Base-by-base conservation (phyloP, 192 early-diverging fungal genomes). In the Bifiguratus adelaidae region DNA sequence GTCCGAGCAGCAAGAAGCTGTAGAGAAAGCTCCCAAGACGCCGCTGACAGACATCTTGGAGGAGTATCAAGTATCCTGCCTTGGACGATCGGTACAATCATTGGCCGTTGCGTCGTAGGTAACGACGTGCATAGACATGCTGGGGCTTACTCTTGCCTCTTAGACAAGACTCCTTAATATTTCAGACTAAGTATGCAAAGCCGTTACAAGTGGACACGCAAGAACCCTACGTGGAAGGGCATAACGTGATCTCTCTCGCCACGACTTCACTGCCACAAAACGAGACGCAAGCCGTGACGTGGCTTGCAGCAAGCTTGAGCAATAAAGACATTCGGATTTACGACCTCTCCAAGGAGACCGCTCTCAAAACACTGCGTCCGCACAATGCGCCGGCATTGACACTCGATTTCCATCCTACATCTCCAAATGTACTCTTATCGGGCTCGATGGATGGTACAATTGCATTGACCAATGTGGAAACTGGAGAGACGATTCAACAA, bases 291-390 rank as follows among this genome's bases (percentile, higher is more conserved):
- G 23, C n/a, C 0, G 58, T 71, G 0, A 53, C 52, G 1, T 56
- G 64, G 12, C 22, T 82, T 19, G 54, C 67, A 6, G 74, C 79
- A 5, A 65, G 65, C 12, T 69, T 80, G 24, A 71, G 72, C 16
- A 78, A 85, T 60, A 77, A 81, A 50, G 70, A 74, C 11, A 65
- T 84, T 11, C 66, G 70, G 18, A 48, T 84, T 15, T 61, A 74
- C 1, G 51, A 71, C 28, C 44, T 67, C 18, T 46, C 64, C 21
- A 63, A 54, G 0, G 64, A 67, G 7, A 52, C 60, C 12, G 57
- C 63, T 2, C 49, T 75, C 15, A 42, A 55, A 13, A 60, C 55
- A 0, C 55, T 71, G 11, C 51, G 67, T 7, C 61, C 73, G 48
- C 79, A 80, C 37, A 59, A 71, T 15, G 80, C 76, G 3, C 73